phyloP scores from a whole-genome alignment of 78 protist genomes.

The Neovahlkampfia damariscottae region DNA sequence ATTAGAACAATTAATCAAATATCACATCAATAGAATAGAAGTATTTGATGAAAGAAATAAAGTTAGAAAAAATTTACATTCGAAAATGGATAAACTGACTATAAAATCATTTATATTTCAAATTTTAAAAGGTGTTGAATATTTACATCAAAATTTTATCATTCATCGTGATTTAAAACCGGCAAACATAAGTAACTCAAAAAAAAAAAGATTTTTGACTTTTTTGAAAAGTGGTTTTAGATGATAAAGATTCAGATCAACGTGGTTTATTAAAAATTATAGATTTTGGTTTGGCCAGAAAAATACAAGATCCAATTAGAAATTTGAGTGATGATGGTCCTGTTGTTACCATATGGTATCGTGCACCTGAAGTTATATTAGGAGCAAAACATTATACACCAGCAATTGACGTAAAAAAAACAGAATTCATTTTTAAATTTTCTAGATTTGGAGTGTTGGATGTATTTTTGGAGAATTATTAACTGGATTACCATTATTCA shows the following conservation, averaged over 20 bases:
- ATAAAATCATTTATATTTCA: background rate
- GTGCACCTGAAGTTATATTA: slow-evolving; percentile 98
- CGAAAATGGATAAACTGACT: background rate
- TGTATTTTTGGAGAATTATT: slow-evolving; percentile 90
- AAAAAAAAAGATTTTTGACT: too few species aligned
- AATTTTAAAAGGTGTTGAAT: slow-evolving; percentile 7
- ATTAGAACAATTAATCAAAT: slow-evolving; percentile 79
- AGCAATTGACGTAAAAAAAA: slow-evolving; percentile 93
- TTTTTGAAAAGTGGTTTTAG: too few species aligned
- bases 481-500: slow-evolving; percentile 2
- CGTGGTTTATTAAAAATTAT: slow-evolving; percentile 89
- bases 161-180: slow-evolving; percentile 27
- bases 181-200: too few species aligned
- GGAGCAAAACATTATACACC: slow-evolving; percentile 92
- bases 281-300: slow-evolving; percentile 98
- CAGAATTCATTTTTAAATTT: slow-evolving; percentile 66
- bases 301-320: slow-evolving; percentile 98
- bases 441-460: slow-evolving; percentile 97
- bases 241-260: background rate
- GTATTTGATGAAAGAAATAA: background rate
- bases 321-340: slow-evolving; percentile 83
- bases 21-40: background rate
- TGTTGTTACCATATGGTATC: slow-evolving; percentile 99
- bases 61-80: background rate
- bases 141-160: slow-evolving; percentile 14